Evolutionary conservation across 2,329 filamentous ascomycete genomes (phyloP), one percentile per base, ranked within the genome.

Genomic region (Intubia oerlemansii): DNA sequence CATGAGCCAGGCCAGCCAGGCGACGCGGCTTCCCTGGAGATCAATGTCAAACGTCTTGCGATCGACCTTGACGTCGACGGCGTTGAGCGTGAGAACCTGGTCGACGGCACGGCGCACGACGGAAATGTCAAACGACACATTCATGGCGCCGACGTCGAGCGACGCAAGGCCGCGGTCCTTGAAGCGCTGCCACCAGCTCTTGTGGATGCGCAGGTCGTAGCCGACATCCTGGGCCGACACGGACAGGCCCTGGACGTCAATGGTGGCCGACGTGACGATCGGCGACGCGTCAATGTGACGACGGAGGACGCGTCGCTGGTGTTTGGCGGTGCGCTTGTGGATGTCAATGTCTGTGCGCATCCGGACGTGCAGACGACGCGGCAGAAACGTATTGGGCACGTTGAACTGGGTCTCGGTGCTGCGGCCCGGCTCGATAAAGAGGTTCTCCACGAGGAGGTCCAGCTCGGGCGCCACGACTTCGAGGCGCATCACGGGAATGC

Each of bases 361-460:
- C 37, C 82, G 73, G 4, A 93, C 54, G 25, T 77, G 73, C 30
- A 93, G 57, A 31, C 71, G 69, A 52, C 81, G 85, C 0, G 85
- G 85, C 1, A 95, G 59, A 56, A 95, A 95, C 0, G 84, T 92
- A 46, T 92, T 85, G 41, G 91, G 61, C 0, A 81, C 90, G 32
- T 61, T 16, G 6, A 85, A n/a, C n/a, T n/a, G n/a, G n/a, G n/a
- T n/a, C n/a, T n/a, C n/a, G n/a, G n/a, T n/a, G n/a, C n/a, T n/a
- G n/a, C n/a, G n/a, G n/a, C n/a, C 85, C 0, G 85, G 85, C 44
- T 93, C 80, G 18, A 95, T 60, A 34, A 95, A 76, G 18, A 95
- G 57, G 38, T 91, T 93, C 44, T 95, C 85, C 3, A 95, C 54
- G 1, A 95, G 55, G 5, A 95, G 62, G 41, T 93, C 84, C 31